phyloP scores from a whole-genome alignment of 495 filamentous ascomycete genomes.

The Penicillium parvum region DNA sequence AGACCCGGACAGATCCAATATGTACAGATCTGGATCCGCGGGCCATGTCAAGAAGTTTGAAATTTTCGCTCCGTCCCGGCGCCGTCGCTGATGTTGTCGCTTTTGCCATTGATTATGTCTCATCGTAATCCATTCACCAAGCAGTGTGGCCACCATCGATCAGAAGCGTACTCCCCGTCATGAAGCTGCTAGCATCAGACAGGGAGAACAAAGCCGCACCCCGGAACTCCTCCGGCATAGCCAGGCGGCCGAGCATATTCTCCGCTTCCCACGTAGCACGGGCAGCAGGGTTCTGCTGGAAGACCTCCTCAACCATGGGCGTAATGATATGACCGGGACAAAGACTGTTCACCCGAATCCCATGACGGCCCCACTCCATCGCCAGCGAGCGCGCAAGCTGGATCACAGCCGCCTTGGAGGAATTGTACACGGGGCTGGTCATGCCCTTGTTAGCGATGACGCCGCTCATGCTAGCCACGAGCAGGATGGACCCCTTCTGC shows the following conservation, averaged over 20 bases:
- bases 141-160: conserved; percentile 63
- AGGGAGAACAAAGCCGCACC: conserved; percentile 58
- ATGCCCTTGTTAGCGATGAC: conserved; percentile 74
- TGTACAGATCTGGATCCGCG: no score
- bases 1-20: no score
- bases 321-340: conserved; percentile 70
- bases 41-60: no score
- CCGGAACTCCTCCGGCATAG: conserved; percentile 60
- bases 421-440: conserved; percentile 63
- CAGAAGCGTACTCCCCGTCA: conserved; percentile 60
- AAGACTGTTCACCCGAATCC: conserved; percentile 64
- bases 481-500: conserved; percentile 59
- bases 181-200: conserved; percentile 64
- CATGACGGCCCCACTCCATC: conserved; percentile 67
- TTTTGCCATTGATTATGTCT: no score
- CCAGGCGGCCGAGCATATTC: conserved; percentile 66
- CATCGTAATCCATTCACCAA: conserved; percentile 31
- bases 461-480: conserved; percentile 79
- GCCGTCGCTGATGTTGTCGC: no score
- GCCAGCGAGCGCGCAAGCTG: conserved; percentile 60
- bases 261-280: conserved; percentile 59
- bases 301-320: conserved; percentile 65
- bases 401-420: conserved; percentile 64
- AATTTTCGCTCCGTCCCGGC: no score
- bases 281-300: conserved; percentile 57